phyloP scores from a whole-genome alignment of 2,329 filamentous ascomycete genomes.

The Penicillium freii region DNA sequence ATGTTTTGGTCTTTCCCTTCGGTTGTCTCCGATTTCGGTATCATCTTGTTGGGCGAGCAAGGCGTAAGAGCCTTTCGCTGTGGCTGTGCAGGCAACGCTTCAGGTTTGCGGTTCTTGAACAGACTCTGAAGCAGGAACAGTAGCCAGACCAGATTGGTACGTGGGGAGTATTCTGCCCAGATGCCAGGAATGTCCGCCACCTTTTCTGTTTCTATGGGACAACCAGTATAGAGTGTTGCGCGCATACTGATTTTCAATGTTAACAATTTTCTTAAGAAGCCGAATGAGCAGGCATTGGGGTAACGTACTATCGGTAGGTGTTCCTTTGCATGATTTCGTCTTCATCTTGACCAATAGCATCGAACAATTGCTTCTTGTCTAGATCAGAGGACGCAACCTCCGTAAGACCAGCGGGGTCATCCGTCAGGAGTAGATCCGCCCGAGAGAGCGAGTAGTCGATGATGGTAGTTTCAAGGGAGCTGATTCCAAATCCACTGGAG shows the following conservation, averaged over 20 bases:
- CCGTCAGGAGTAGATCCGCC: conserved; percentile 47
- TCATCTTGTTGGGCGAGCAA: conserved; percentile 33
- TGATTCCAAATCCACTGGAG: conserved; percentile 50
- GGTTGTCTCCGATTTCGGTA: conserved; percentile 6
- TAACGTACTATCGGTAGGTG: conserved; percentile 44
- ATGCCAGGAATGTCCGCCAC: conserved; percentile 36
- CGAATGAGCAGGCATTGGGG: background rate
- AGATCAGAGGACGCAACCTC: conserved; percentile 43
- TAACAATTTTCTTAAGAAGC: background rate
- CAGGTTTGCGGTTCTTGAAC: conserved; percentile 40
- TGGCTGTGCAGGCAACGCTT: conserved; percentile 10
- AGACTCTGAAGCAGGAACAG: conserved; percentile 60
- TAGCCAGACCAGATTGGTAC: conserved; percentile 64
- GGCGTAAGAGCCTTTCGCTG: conserved; percentile 33
- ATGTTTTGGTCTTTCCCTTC: conserved; percentile 3
- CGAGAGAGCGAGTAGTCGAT: conserved; percentile 68
- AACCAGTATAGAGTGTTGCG: conserved; percentile 43
- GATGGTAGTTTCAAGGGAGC: conserved; percentile 59
- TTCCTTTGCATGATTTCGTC: conserved; percentile 42
- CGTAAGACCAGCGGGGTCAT: conserved; percentile 24
- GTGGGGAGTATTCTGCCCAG: conserved; percentile 58
- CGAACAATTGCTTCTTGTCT: conserved; percentile 45
- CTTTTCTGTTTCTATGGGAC: conserved; percentile 43
- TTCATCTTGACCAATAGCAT: conserved; percentile 43
- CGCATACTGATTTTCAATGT: conserved; percentile 36